These are phyloP conservation scores for Jaminaea rosea DNA, from an alignment of 1,284 basidiomycete species.

Conservation along the genomic window DNA sequence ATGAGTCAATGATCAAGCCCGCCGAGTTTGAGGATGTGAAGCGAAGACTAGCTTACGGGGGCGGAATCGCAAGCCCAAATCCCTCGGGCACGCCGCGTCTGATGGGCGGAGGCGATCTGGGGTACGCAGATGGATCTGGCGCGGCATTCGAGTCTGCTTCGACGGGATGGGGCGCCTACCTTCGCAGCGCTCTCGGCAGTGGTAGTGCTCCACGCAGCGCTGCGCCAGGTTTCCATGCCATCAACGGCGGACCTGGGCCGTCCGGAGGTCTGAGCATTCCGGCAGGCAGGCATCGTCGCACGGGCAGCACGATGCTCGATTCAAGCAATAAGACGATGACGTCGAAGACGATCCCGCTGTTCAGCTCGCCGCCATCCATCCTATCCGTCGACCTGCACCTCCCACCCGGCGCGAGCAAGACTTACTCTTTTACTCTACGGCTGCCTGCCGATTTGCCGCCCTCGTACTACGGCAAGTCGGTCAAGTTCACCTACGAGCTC, in stretches of 20 bases:
- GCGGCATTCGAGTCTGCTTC: conserved; percentile 1
- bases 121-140: conserved; percentile 12
- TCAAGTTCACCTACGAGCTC: conserved; percentile 80
- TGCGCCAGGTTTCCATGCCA: too few relatives aligned
- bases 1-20: conserved; percentile 48
- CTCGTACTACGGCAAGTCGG: conserved; percentile 71
- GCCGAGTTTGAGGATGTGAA: conserved; percentile 48
- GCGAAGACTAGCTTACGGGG: conserved; percentile 38
- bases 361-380: conserved; percentile 72
- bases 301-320: conserved; percentile 59
- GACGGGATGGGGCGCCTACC: conserved; percentile 13
- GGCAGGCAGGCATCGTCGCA: conserved; percentile 35
- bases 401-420: conserved; percentile 67
- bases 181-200: conserved; percentile 11
- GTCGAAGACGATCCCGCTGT: conserved; percentile 61
- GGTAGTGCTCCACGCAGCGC: too few relatives aligned
- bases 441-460: conserved; percentile 68
- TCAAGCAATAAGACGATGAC: conserved; percentile 38
- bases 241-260: too few relatives aligned
- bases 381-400: conserved; percentile 71
- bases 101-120: conserved; percentile 35
- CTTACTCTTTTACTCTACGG: conserved; percentile 48
- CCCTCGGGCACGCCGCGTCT: conserved; percentile 18
- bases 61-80: neutral
- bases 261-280: too few relatives aligned